Conservation (phyloP, 768 basidiomycete genomes). For the Tulasnella sp. region DNA sequence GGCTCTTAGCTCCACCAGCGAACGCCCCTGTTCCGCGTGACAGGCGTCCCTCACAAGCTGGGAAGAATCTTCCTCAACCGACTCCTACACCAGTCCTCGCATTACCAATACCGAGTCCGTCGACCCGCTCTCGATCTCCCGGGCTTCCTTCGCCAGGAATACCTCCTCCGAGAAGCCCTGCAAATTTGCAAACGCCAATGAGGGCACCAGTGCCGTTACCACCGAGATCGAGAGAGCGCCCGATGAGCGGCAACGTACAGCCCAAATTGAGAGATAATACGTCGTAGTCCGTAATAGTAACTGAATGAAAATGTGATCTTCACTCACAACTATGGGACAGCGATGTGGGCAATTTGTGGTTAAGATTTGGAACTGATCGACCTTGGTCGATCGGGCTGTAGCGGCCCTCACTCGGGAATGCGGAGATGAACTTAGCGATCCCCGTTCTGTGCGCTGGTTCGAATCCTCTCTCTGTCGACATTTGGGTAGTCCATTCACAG, state of each 20-base stretch:
- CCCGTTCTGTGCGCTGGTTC: slow-evolving; percentile 12
- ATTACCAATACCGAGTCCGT: neutral
- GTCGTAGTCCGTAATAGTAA: neutral
- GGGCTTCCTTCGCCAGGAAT: neutral
- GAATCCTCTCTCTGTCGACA: slow-evolving; percentile 16
- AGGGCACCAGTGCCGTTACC: slow-evolving; percentile 1
- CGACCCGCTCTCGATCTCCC: neutral
- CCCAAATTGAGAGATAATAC: neutral
- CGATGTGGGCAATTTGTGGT: neutral
- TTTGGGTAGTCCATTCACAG: slow-evolving; percentile 12
- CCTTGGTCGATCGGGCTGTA: slow-evolving; percentile 8
- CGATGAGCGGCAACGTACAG: slow-evolving; percentile 2
- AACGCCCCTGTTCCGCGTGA: neutral
- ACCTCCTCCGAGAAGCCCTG: neutral
- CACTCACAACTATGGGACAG: neutral
- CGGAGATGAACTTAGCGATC: slow-evolving; percentile 10
- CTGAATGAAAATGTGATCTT: neutral
- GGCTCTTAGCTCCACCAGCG: slow-evolving; percentile 32
- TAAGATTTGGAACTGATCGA: neutral
- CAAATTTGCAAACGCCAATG: neutral
- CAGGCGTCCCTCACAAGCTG: neutral
- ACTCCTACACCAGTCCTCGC: neutral
- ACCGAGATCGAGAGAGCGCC: slow-evolving; percentile 3
- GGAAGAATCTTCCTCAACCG: neutral
- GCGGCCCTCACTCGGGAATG: slow-evolving; percentile 15